Evolutionary conservation across 345 rosid species (phyloP).

Genomic region (Leavenworthia alabamica): DNA sequence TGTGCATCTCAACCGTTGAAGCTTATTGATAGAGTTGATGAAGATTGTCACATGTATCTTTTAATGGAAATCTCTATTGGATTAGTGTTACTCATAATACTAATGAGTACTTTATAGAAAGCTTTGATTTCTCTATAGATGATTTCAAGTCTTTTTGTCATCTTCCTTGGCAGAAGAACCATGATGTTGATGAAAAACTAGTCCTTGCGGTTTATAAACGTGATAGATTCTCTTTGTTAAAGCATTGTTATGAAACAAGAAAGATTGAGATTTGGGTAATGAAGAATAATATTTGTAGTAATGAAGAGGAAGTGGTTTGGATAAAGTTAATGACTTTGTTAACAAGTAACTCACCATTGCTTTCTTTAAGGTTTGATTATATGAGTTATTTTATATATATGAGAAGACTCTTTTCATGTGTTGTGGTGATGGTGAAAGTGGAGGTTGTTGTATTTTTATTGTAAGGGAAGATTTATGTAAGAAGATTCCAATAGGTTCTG

Average conservation of each 20-base stretch:
- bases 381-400: neutral
- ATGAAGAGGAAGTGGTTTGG: neutral
- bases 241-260: neutral
- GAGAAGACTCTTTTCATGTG: constrained; percentile 5
- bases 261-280: constrained; percentile 2
- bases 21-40: neutral
- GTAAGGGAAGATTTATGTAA: neutral
- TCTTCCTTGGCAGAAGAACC: neutral
- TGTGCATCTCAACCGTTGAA: neutral
- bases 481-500: neutral
- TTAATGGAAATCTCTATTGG: neutral
- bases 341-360: neutral
- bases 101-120: neutral
- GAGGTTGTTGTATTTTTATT: neutral
- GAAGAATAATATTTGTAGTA: neutral
- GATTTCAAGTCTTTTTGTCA: neutral
- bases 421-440: neutral
- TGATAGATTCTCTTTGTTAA: neutral
- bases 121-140: neutral
- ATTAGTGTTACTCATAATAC: neutral
- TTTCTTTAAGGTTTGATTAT: rapidly evolving
- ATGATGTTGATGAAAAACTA: neutral
- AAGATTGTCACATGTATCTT: neutral
- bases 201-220: neutral
- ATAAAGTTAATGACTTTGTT: neutral